Conservation (phyloP, 192 early-diverging fungal genomes). For the Umbelopsis ramanniana region DNA sequence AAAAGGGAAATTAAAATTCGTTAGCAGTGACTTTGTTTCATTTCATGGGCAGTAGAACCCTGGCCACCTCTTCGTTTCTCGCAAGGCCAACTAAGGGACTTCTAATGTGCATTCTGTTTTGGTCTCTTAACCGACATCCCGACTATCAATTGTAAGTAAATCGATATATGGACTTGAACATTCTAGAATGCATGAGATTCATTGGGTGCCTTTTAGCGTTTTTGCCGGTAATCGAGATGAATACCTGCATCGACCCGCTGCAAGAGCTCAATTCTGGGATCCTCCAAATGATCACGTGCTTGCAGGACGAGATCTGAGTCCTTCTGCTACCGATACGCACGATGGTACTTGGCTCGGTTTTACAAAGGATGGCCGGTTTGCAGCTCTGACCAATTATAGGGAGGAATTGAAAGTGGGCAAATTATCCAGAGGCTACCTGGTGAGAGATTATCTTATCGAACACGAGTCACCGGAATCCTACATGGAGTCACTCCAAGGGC, state of each 20-base stretch:
- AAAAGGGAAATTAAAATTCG: no score
- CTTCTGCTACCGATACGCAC: background rate
- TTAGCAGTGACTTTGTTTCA: no score
- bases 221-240: conserved; percentile 59
- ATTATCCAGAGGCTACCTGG: conserved; percentile 47
- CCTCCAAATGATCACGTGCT: conserved; percentile 38
- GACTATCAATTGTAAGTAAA: conserved; percentile 46
- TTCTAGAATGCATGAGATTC: background rate
- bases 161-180: background rate
- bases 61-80: background rate
- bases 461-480: conserved; percentile 29
- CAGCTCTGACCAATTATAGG: conserved; percentile 53
- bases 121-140: conserved; percentile 41
- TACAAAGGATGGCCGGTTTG: conserved; percentile 46
- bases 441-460: conserved; percentile 35
- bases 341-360: conserved; percentile 57
- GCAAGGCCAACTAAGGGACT: background rate
- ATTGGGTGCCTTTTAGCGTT: conserved; percentile 33
- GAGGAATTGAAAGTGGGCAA: conserved; percentile 41
- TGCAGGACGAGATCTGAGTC: conserved; percentile 47
- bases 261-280: conserved; percentile 48
- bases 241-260: conserved; percentile 41
- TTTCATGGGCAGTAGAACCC: background rate
- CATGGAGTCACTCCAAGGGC: conserved; percentile 22
- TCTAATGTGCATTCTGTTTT: conserved; percentile 51